These are phyloP conservation scores for Aspergillus affinis DNA, from an alignment of 495 filamentous ascomycete species.

Conservation along the genomic window DNA sequence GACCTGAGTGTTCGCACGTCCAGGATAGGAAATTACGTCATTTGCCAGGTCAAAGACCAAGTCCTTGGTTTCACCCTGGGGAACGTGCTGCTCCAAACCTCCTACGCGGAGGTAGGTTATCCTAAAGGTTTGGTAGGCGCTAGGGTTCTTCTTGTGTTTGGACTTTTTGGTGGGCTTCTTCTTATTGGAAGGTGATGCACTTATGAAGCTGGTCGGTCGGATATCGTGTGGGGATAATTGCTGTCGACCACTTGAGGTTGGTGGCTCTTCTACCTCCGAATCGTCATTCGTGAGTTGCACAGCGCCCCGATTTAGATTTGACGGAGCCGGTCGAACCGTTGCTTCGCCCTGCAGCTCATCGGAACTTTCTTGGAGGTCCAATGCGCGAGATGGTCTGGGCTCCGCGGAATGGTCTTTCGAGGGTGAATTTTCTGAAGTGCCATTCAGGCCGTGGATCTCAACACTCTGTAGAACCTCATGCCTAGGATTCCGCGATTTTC, in stretches of 20 bases:
- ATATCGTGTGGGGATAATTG: background rate
- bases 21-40: background rate
- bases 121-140: background rate
- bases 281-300: background rate
- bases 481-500: background rate
- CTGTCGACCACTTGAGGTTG: background rate
- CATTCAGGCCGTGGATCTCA: constrained; percentile 12
- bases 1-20: background rate
- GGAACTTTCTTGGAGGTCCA: constrained; percentile 35
- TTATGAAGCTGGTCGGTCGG: background rate
- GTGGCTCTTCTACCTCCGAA: background rate
- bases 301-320: constrained; percentile 2
- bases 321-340: constrained; percentile 29
- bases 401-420: constrained; percentile 1
- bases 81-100: background rate
- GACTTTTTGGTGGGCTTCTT: background rate
- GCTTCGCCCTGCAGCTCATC: constrained; percentile 47
- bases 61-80: background rate
- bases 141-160: background rate
- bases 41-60: background rate
- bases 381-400: constrained; percentile 10
- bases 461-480: constrained; percentile 15
- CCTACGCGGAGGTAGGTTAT: background rate
- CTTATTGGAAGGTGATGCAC: background rate
- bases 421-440: background rate